phyloP scores from a whole-genome alignment of 345 rosid species.

The Aquilaria malaccensis region DNA sequence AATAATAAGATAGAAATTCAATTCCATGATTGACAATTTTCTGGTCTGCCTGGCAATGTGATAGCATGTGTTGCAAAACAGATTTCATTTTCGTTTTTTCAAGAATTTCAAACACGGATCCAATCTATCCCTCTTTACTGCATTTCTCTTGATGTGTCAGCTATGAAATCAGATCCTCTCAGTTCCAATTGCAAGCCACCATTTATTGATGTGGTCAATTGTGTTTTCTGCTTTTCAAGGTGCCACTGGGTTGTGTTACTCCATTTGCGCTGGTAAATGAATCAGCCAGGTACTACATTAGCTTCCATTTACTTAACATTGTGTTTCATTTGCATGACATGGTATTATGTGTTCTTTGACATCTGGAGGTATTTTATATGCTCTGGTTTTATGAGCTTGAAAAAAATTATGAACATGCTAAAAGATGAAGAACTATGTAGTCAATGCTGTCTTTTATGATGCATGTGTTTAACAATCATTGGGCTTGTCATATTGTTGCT shows the following conservation, averaged over 20 bases:
- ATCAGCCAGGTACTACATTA: slow-evolving; percentile 59
- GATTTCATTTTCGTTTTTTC: no score
- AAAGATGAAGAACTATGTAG: background rate
- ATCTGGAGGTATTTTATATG: background rate
- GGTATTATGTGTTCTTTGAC: background rate
- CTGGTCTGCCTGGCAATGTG: no score
- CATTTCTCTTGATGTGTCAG: no score
- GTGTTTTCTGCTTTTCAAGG: slow-evolving; percentile 31
- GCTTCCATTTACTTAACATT: slow-evolving; percentile 2
- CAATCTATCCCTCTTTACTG: no score
- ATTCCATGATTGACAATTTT: no score
- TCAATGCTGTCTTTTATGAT: no score
- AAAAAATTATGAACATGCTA: background rate
- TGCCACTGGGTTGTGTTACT: slow-evolving; percentile 79
- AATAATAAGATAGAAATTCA: no score
- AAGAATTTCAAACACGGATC: no score
- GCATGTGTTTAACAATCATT: no score
- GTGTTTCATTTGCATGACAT: background rate
- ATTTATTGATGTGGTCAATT: slow-evolving; percentile 2
- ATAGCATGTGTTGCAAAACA: no score
- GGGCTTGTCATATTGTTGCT: no score
- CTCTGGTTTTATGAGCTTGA: background rate
- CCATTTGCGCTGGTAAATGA: slow-evolving; percentile 80
- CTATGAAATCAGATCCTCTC: no score
- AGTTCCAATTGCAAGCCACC: slow-evolving; percentile 1